A percentile compares a stretch with the other conserved stretches of the same genome.
Evolutionary conservation across 805 yeast genomes (phyloP).

Genomic region (Spathaspora girioi): DNA sequence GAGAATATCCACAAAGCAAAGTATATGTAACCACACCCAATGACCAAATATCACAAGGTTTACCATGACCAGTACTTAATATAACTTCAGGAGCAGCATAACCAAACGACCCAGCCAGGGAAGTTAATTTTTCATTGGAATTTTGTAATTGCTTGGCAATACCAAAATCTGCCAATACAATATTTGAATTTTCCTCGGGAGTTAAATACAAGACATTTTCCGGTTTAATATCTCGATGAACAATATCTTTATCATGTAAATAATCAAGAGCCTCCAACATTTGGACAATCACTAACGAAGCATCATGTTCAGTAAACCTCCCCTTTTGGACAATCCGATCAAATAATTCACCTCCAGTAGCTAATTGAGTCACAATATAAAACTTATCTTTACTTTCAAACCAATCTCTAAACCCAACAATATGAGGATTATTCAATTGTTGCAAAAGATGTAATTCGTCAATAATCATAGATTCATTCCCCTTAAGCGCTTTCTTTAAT

Average conservation of each 20-base stretch:
- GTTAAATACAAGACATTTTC: slow-evolving; percentile 80
- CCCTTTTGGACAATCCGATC: slow-evolving; percentile 82
- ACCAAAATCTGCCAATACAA: slow-evolving; percentile 94
- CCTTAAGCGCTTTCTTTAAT: slow-evolving; percentile 77
- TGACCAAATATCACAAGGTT: slow-evolving; percentile 96
- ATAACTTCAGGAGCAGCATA: slow-evolving; percentile 97
- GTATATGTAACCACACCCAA: slow-evolving; percentile 92
- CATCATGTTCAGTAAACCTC: slow-evolving; percentile 84
- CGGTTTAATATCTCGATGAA: slow-evolving; percentile 93
- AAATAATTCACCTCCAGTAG: slow-evolving; percentile 94
- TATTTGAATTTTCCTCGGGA: slow-evolving; percentile 51
- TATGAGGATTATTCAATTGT: slow-evolving; percentile 73
- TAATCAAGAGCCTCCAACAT: slow-evolving; percentile 75
- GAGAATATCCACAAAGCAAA: slow-evolving; percentile 85
- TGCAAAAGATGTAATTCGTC: slow-evolving; percentile 75
- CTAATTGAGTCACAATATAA: slow-evolving; percentile 89
- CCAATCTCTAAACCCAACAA: slow-evolving; percentile 89
- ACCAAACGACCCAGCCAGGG: slow-evolving; percentile 90
- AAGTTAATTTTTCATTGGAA: slow-evolving; percentile 57
- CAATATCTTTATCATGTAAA: slow-evolving; percentile 72
- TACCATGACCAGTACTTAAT: slow-evolving; percentile 80
- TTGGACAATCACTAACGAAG: slow-evolving; percentile 70
- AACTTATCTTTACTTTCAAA: slow-evolving; percentile 90
- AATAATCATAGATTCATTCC: slow-evolving; percentile 70
- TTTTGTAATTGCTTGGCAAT: slow-evolving; percentile 74